Conservation (phyloP, 2,329 filamentous ascomycete genomes). For the Diplocarpon rosae region DNA sequence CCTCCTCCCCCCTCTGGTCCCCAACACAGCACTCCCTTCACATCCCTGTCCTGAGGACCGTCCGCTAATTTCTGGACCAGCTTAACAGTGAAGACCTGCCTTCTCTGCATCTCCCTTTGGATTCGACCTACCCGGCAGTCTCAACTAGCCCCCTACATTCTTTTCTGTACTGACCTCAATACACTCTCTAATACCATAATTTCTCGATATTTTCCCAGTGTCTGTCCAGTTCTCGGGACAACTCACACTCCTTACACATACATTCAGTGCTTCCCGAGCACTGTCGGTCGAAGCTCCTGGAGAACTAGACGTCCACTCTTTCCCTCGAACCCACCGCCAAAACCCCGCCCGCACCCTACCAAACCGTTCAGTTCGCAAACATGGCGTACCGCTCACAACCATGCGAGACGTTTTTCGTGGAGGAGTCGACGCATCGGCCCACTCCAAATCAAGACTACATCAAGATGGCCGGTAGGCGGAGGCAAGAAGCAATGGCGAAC, state of each 20-base stretch:
- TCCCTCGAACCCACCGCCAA: constrained; percentile 11
- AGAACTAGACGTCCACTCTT: constrained; percentile 29
- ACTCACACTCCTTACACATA: constrained; percentile 26
- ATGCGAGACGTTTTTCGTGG: constrained; percentile 59
- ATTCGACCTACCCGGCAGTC: constrained; percentile 16
- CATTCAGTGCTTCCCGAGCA: constrained; percentile 20
- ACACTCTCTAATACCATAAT: constrained; percentile 26
- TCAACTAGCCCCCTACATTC: constrained; percentile 25
- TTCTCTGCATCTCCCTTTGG: constrained; percentile 16
- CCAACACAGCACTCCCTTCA: too few species aligned
- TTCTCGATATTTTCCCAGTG: constrained; percentile 15
- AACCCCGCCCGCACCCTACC: constrained; percentile 2
- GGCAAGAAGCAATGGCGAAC: constrained; percentile 78
- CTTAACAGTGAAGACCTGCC: constrained; percentile 18
- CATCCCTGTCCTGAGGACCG: constrained; percentile 2
- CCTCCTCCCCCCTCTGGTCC: too few species aligned
- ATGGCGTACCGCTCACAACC: constrained; percentile 31
- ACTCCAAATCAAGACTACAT: constrained; percentile 54
- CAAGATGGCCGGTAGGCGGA: constrained; percentile 67
- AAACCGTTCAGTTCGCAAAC: constrained; percentile 11
- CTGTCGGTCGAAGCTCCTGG: constrained; percentile 29
- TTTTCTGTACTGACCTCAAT: constrained; percentile 18
- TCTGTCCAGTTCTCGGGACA: constrained; percentile 16
- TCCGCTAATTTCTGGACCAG: constrained; percentile 11
- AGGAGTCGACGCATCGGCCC: constrained; percentile 30